Conservation (phyloP, 192 early-diverging fungal species). For the Rhizophagus prolifer region DNA sequence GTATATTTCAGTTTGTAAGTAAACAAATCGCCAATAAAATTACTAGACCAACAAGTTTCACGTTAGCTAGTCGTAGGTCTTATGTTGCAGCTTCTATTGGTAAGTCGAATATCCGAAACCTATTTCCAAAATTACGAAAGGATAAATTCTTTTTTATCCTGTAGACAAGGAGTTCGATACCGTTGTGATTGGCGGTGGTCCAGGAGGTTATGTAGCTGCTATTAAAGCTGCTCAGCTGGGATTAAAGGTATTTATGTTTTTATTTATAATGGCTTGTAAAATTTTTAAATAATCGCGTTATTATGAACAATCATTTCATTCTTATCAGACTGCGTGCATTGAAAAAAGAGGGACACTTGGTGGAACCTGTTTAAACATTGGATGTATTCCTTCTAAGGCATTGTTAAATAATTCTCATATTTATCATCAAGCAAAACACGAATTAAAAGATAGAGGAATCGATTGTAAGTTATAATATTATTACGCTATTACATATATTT, state of each 20-base stretch:
- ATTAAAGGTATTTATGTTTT: conserved; percentile 70
- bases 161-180: conserved; percentile 58
- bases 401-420: conserved; percentile 98
- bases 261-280: not conserved
- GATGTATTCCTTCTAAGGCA: conserved; percentile 99
- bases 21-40: not conserved
- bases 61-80: not conserved
- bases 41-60: not conserved
- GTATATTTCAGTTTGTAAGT: not conserved
- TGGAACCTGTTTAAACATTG: conserved; percentile 98
- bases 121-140: not conserved
- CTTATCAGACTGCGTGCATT: conserved; percentile 84
- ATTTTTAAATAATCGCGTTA: not conserved
- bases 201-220: conserved; percentile 97
- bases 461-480: conserved; percentile 56
- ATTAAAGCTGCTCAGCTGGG: conserved; percentile 99
- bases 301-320: not conserved
- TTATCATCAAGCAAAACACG: conserved; percentile 90
- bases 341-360: conserved; percentile 95
- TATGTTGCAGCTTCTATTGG: conserved; percentile 6
- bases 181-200: conserved; percentile 92
- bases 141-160: not conserved
- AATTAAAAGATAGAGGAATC: conserved; percentile 91
- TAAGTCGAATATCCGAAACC: not conserved
- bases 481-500: not conserved